Base-by-base conservation (phyloP, 805 yeast genomes). In the Priceomyces melissophilus region DNA sequence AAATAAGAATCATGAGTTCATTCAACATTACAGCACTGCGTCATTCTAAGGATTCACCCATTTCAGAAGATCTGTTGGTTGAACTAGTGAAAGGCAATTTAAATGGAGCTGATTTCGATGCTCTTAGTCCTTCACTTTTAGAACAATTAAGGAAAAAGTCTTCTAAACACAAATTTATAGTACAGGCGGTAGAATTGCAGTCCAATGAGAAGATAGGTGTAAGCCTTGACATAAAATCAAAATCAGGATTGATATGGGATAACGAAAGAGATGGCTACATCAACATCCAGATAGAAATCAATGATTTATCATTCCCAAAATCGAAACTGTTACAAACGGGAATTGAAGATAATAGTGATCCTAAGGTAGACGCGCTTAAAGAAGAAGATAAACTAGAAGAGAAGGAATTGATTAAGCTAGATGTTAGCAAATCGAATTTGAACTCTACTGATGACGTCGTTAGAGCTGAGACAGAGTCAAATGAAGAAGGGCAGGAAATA, bases 201-300 rank as follows among this genome's bases (percentile, higher is more conserved):
- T 45, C 56, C 14, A 29, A 43, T 4, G 52, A 50, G 9, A 42
- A 46, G 10, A 47, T 48, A 1, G 53, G 60, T 14, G 50, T 54
- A 3, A 53, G 53, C 16, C 41, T 60, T 32, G 36, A 36, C 9
- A 47, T 72, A 13, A 47, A 59, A 2, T 61, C 72, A 8, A 57
- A 67, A 4, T 63, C 78, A 36, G 83, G 82, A 9, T 73, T 82
- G 0, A 61, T 72, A 3, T 81, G 86, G 85, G 80, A 80, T 46
- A 53, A 63, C 7, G 58, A 62, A 10, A 77, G 67, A 35, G 88
- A 82, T 55, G 87, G 86, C 2, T 60, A 67, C 27, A 58, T 72
- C 10, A 66, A 66, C 16, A 41, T 73, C 14, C 61, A 60, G 37
- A 42, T 69, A 10, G 47, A 23, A 13, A n/a, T 35, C 4, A 20